Base-by-base conservation (phyloP, 2,329 filamentous ascomycete species). In the Alternaria sp. region DNA sequence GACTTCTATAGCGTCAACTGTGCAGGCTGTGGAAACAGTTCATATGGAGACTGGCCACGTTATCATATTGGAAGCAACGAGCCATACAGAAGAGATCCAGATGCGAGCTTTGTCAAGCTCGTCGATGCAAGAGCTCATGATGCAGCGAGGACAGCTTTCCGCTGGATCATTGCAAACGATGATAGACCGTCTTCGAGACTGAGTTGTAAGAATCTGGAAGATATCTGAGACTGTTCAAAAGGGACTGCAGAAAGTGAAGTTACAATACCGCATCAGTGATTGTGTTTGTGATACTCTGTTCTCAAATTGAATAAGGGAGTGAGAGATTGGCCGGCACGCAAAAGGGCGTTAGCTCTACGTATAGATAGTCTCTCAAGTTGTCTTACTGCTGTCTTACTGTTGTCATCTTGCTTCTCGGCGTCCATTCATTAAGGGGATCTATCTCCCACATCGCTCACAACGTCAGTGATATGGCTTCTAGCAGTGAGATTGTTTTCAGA, bases 1-100 rank as follows among this genome's bases (percentile, higher is more conserved):
- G 59, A 64, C 16, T 65, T 64, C 30, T 63, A 63, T 14, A 61
- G 59, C 6, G 55, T 63, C 8, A 60, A 53, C 8, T 68, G 64
- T 34, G 49, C 54, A 28, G 59, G 40, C 3, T 66, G 64, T 40
- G 57, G 62, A 2, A 49, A 41, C 12, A 53, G 57, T 22, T 66
- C 61, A 22, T 64, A 60, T 16, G 64, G 62, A 14, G 66, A 68
- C 27, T 68, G 64, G 66, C 59, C 57, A 9, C 36, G 61, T 36
- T 66, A 58, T 27, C 54, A 63, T 40, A 61, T 66, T 20, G 61
- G 61, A 18, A 63, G 41, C 41, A 45, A 65, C 9, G 61, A 68
- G 48, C 62, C 66, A 11, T 66, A 68, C 34, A 59, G 64, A 38
- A 55, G 59, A 32, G 59, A 68, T 50, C 59, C 61, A 16, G 54